Conservation (phyloP, 148 eudicot genomes). For the Spergularia bocconei region DNA sequence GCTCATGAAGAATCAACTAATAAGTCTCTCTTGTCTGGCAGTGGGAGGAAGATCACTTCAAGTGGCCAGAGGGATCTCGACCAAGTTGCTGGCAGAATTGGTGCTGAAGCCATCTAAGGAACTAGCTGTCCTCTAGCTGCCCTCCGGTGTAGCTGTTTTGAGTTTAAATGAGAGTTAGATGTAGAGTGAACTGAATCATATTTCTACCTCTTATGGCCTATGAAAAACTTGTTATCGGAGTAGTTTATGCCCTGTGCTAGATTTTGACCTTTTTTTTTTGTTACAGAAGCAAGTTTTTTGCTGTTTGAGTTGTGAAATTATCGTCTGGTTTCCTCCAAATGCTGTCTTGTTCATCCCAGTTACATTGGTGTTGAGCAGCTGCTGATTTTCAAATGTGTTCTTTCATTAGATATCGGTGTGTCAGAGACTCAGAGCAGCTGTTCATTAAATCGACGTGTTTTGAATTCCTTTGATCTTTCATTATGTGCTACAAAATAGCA, state of each 20-base stretch:
- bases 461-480: too few relatives aligned
- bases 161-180: constrained; percentile 11
- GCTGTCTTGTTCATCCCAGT: too few relatives aligned
- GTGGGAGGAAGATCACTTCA: constrained; percentile 75
- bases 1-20: neutral
- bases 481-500: too few relatives aligned
- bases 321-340: too few relatives aligned
- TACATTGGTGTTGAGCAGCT: too few relatives aligned
- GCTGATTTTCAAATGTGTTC: too few relatives aligned
- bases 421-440: too few relatives aligned
- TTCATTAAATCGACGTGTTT: too few relatives aligned
- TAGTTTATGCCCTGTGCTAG: neutral
- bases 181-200: constrained; percentile 16
- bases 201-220: constrained; percentile 6
- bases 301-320: too few relatives aligned
- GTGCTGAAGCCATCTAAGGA: constrained; percentile 26
- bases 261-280: neutral
- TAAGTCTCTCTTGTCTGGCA: constrained; percentile 13
- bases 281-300: neutral
- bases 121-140: neutral
- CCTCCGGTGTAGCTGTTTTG: neutral
- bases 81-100: constrained; percentile 71
- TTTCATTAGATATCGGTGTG: too few relatives aligned
- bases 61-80: constrained; percentile 74
- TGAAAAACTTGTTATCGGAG: neutral